Evolutionary conservation across 225 moss, liverwort and hornwort species (phyloP).

Genomic region (Sphagnum contortum): DNA sequence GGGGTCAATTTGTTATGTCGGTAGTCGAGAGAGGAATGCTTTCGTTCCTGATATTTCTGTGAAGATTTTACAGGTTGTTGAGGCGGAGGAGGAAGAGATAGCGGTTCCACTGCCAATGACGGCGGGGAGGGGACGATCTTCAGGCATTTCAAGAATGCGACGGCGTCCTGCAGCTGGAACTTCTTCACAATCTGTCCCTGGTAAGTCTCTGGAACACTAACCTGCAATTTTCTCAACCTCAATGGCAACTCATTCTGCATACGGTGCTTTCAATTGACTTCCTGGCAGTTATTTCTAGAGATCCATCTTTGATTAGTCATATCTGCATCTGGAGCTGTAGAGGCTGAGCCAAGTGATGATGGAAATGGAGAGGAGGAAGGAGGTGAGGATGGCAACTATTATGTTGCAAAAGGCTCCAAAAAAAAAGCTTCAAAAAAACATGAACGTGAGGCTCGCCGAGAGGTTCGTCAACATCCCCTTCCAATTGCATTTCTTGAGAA

Average conservation of each 20-base stretch:
- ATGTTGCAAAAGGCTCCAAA: constrained; percentile 57
- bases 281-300: no score
- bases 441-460: constrained; percentile 74
- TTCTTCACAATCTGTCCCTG: constrained; percentile 31
- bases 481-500: neutral
- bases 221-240: neutral
- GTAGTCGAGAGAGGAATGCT: neutral
- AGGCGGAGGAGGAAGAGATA: constrained; percentile 11
- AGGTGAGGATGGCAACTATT: constrained; percentile 37
- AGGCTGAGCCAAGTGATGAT: constrained; percentile 34
- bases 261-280: neutral
- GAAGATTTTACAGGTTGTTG: neutral
- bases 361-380: constrained; percentile 31
- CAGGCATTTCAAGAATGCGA: constrained; percentile 27
- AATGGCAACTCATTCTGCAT: neutral
- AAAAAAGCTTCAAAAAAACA: constrained; percentile 75
- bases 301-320: neutral
- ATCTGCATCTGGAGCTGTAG: neutral
- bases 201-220: constrained; percentile 5
- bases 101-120: constrained; percentile 5
- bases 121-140: constrained; percentile 13
- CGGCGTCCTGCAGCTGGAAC: constrained; percentile 19
- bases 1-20: neutral
- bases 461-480: constrained; percentile 28
- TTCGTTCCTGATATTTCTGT: neutral